Evolutionary conservation across 2,329 filamentous ascomycete species (phyloP), one percentile per base, ranked within the genome.

Genomic region (Chaetomiaceae sp.): DNA sequence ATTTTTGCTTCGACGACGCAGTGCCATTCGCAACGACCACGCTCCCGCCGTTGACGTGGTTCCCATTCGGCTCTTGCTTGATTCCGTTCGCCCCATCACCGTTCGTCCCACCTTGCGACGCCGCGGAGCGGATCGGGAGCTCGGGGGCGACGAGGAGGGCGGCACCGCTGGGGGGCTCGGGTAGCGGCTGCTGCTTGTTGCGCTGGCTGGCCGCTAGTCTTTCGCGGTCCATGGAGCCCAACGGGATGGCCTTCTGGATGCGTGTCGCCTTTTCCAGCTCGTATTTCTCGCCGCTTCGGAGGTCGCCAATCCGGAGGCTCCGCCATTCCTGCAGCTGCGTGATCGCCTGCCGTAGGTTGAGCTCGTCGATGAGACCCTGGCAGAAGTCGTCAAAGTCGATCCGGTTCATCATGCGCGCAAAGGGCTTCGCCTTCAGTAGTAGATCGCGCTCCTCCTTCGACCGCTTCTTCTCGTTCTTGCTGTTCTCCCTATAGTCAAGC

Each of bases 371-470:
- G 1, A 98, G 71, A 2, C 89, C 90, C 50, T 88, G 83, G 56
- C 84, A 86, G 56, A 97, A 83, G 10, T 83, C 79, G 53, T 94
- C 86, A 60, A 95, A 97, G 64, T 98, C 93, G 38, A 84, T 76
- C 57, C 85, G 84, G 59, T 91, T 95, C 91, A 97, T 96, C 79
- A 97, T 94, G 34, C 91, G 81, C 3, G 89, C 91, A 60, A 96
- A 96, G 0, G 93, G 93, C 60, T 98, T 98, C 5, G 89, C 86
- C 63, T 95, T 95, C 68, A 91, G 91, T 14, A 95, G 67, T 12
- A 97, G 68, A 43, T 97, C 93, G 44, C 85, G 80, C 65, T 98
- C 93, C 62, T 98, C 93, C 62, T 97, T 97, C 0, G 88, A 94
- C 27, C 90, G 80, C 68, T 90, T 95, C 78, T 97, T 98, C 61